Evolutionary conservation across 2,329 filamentous ascomycete genomes (phyloP).

Genomic region (Hypoxylon sp.): DNA sequence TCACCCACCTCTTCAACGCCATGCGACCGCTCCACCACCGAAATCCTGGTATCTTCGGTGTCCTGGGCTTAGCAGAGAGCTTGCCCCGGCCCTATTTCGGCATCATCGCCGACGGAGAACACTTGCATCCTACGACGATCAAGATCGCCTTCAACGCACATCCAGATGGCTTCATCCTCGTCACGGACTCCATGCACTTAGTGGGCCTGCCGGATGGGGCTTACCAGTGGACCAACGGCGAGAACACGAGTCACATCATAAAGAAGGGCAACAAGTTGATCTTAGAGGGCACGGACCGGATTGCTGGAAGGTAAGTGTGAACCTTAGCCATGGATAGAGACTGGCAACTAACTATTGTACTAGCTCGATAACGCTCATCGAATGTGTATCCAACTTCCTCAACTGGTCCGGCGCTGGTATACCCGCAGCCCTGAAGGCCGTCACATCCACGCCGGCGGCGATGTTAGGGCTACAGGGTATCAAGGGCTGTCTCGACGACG

Average conservation of each 20-base stretch:
- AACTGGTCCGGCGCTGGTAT: slow-evolving; percentile 79
- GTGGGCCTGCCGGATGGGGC: slow-evolving; percentile 86
- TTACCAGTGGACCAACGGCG: slow-evolving; percentile 88
- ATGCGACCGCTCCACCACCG: slow-evolving; percentile 93
- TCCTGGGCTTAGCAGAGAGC: slow-evolving; percentile 77
- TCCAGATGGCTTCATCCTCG: slow-evolving; percentile 86
- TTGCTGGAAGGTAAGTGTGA: slow-evolving; percentile 77
- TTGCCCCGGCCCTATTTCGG: slow-evolving; percentile 82
- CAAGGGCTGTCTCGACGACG: slow-evolving; percentile 77
- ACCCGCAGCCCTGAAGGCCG: slow-evolving; percentile 77
- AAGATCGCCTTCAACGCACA: slow-evolving; percentile 92
- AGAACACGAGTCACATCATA: slow-evolving; percentile 69
- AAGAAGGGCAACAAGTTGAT: slow-evolving; percentile 81
- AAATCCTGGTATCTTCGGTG: slow-evolving; percentile 90
- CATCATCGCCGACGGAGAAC: slow-evolving; percentile 91
- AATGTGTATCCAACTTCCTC: slow-evolving; percentile 87
- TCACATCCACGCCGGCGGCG: slow-evolving; percentile 81
- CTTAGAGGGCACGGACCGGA: slow-evolving; percentile 82
- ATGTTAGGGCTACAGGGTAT: slow-evolving; percentile 78
- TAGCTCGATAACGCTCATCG: slow-evolving; percentile 79
- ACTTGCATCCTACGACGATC: slow-evolving; percentile 88
- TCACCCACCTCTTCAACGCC: slow-evolving; percentile 94
- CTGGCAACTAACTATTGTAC: slow-evolving; percentile 27
- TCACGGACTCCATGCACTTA: slow-evolving; percentile 93
- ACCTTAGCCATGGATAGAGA: slow-evolving; percentile 34